phyloP scores from a whole-genome alignment of 2,329 filamentous ascomycete genomes.

The Botrytis byssoidea region DNA sequence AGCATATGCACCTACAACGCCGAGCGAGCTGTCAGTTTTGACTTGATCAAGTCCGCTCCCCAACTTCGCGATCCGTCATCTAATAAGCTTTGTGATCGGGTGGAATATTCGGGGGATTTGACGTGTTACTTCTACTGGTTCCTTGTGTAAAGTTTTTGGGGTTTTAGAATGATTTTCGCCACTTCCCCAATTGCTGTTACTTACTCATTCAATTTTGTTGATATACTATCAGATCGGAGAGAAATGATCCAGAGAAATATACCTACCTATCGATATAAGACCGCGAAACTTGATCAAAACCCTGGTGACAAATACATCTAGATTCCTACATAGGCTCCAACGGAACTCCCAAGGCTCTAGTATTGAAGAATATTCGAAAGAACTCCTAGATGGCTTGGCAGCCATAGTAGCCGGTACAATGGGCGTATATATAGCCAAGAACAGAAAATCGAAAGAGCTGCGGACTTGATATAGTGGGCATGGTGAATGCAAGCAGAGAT shows the following conservation, averaged over 20 bases:
- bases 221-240: background rate
- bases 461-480: background rate
- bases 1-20: background rate
- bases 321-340: rapidly evolving
- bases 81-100: background rate
- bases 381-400: too few species aligned
- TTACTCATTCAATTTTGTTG: background rate
- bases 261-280: background rate
- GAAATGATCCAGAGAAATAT: background rate
- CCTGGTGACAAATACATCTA: background rate
- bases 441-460: background rate
- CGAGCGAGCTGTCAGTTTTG: background rate
- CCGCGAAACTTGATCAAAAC: background rate
- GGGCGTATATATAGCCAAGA: background rate
- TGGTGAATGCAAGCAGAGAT: background rate
- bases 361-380: rapidly evolving
- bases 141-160: background rate
- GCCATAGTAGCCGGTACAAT: background rate
- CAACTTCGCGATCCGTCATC: background rate
- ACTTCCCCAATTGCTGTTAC: background rate
- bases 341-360: background rate
- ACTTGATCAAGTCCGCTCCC: background rate
- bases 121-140: background rate
- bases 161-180: too few species aligned
- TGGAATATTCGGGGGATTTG: rapidly evolving